Evolutionary conservation across 805 yeast species (phyloP).

Genomic region (Myxozyma vanderwaltii): DNA sequence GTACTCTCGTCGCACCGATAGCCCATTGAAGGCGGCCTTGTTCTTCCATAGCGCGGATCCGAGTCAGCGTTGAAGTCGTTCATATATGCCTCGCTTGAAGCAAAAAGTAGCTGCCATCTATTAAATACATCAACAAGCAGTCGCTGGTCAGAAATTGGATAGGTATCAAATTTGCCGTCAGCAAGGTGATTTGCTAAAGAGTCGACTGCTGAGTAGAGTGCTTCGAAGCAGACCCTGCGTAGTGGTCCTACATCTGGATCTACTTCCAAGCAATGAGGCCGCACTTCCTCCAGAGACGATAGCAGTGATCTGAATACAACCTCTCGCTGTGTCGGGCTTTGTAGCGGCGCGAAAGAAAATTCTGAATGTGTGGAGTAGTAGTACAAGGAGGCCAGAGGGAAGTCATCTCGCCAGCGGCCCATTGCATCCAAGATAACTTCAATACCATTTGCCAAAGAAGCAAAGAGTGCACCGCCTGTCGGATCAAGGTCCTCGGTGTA

Average conservation of each 20-base stretch:
- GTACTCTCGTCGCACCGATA: conserved; percentile 5
- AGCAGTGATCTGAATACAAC: conserved; percentile 1
- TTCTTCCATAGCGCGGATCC: too few relatives aligned
- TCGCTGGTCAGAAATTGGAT: conserved; percentile 2
- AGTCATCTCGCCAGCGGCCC: conserved; percentile 25
- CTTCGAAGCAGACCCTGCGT: conserved; percentile 2
- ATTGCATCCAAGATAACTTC: conserved; percentile 17
- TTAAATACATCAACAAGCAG: conserved; percentile 4
- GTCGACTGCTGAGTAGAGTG: conserved; percentile 1
- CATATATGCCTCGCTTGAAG: conserved; percentile 7
- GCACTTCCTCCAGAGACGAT: background rate
- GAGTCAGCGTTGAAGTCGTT: background rate
- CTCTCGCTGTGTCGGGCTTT: background rate
- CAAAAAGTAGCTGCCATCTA: conserved; percentile 24
- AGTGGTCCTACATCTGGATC: background rate
- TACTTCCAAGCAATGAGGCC: background rate
- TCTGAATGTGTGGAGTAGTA: conserved; percentile 3
- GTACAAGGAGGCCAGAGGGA: conserved; percentile 17
- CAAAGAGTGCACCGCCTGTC: conserved; percentile 15
- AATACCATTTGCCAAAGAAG: conserved; percentile 13
- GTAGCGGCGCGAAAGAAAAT: conserved; percentile 8
- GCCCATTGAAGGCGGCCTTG: background rate
- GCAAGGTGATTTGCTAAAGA: background rate
- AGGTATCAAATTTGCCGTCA: conserved; percentile 1
- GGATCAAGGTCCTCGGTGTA: conserved; percentile 27